Percentiles rank a stretch among this genome's conserved stretches.
These are phyloP conservation scores for Eucalyptus melliodora DNA, from an alignment of 345 rosid species.

Conservation along the genomic window DNA sequence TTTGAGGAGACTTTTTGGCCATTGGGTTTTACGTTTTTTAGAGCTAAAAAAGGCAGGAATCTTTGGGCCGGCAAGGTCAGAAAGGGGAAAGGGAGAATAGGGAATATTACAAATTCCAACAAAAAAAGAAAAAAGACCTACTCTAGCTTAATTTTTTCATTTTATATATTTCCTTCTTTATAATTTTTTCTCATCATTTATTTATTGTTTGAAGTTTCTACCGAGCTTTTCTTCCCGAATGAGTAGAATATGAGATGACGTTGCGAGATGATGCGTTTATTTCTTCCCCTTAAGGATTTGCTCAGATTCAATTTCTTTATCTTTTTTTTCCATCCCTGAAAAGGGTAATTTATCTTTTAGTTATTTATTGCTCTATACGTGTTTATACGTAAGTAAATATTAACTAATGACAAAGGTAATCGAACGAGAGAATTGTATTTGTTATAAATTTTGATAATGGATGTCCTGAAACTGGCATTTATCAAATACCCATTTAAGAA, in stretches of 20 bases:
- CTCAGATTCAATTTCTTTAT: neutral
- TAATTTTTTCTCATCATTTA: neutral
- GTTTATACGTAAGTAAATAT: neutral
- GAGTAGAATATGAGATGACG: too few relatives aligned
- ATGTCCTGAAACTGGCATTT: neutral
- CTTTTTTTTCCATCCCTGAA: accelerated
- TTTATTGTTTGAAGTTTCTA: neutral
- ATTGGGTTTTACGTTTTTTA: neutral
- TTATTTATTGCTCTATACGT: neutral
- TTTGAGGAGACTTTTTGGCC: neutral
- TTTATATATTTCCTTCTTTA: neutral
- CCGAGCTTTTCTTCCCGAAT: too few relatives aligned
- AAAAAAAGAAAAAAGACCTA: too few relatives aligned
- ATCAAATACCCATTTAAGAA: neutral
- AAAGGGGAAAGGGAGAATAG: neutral
- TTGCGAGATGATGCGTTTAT: too few relatives aligned
- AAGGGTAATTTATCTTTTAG: neutral
- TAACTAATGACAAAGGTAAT: neutral
- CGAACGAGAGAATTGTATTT: neutral
- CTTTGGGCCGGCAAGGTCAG: neutral
- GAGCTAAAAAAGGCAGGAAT: neutral
- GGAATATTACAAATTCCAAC: neutral
- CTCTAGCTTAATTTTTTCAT: neutral
- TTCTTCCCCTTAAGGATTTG: accelerated
- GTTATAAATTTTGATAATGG: neutral